Conservation (phyloP, 2,329 filamentous ascomycete species). For the Diaporthe australafricana region DNA sequence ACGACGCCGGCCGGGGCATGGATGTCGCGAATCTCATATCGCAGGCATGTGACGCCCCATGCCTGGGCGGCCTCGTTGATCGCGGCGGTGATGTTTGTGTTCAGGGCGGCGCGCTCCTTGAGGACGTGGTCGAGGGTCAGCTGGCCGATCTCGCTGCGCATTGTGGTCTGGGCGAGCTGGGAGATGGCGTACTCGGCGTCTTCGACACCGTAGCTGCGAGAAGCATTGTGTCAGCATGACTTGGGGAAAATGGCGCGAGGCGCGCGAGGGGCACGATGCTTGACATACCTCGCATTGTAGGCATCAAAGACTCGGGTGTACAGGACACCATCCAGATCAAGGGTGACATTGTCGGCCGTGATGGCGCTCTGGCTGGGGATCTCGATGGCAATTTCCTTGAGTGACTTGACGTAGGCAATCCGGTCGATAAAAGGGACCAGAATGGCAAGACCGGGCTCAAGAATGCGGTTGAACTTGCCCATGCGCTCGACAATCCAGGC, state of each 20-base stretch:
- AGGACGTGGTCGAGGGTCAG: slow-evolving; percentile 96
- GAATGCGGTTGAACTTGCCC: slow-evolving; percentile 95
- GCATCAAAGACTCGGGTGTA: slow-evolving; percentile 98
- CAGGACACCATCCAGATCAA: slow-evolving; percentile 94
- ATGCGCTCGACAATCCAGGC: slow-evolving; percentile 99
- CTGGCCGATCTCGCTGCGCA: slow-evolving; percentile 98
- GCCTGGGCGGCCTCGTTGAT: slow-evolving; percentile 98
- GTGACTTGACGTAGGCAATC: slow-evolving; percentile 96
- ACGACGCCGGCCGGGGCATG: slow-evolving; percentile 95
- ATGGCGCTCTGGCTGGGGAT: slow-evolving; percentile 98
- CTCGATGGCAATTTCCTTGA: slow-evolving; percentile 96
- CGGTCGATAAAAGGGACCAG: slow-evolving; percentile 92
- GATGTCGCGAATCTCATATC: slow-evolving; percentile 98
- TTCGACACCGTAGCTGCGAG: slow-evolving; percentile 89
- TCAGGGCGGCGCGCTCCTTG: slow-evolving; percentile 95
- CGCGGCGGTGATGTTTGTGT: slow-evolving; percentile 97
- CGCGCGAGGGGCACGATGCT: background rate
- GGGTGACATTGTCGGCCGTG: slow-evolving; percentile 96
- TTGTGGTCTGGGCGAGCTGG: slow-evolving; percentile 97
- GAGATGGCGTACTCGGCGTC: slow-evolving; percentile 99
- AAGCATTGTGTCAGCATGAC: background rate
- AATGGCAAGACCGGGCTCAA: slow-evolving; percentile 91
- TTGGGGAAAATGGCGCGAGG: background rate
- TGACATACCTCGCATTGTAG: slow-evolving; percentile 88
- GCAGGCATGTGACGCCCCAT: slow-evolving; percentile 95